Base-by-base conservation (phyloP, 495 filamentous ascomycete species). In the Rhizodiscina lignyota region DNA sequence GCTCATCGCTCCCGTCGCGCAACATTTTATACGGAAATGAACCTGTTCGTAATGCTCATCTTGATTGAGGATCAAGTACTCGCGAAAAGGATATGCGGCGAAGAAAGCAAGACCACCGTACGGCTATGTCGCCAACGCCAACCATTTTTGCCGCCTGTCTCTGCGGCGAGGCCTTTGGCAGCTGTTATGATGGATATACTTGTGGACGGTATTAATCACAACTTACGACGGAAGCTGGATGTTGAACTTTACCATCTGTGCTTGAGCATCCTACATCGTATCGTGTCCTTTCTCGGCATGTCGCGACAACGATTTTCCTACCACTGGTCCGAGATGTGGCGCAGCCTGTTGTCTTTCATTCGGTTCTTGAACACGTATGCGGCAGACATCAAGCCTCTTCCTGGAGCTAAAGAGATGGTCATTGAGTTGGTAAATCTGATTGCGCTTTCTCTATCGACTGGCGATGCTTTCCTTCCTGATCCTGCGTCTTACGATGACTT, bases 291-390 rank as follows among this genome's bases (percentile, higher is more conserved):
- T 58, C 68, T 94, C 12, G 79, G 79, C 29, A 73, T 74, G 39
- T 81, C 76, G 35, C 74, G 81, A 26, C 30, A 15, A 36, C 22
- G 20, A 24, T 22, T 11, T 6, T 22, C 64, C 13, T 94, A 94
- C 53, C 91, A 97, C 61, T 97, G 91, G 91, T 76, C 85, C 18
- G 83, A 96, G 39, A 68, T 96, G 21, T 97, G 91, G 74, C 77
- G 86, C 38, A 79, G 78, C 4, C 69, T 97, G 12, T 72, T 96
- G 17, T 78, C 81, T 18, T 74, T 94, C 32, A 74, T 94, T 53
- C 81, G 83, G 32, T 96, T 96, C 62, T 67, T 94, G 24, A 83
- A 79, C 21, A 82, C 74, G 29, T 94, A 96, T 51, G 69, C 73
- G 2, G 53, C 72, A 35, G 83, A 92, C 48, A 61, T 97, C 8